phyloP scores from a whole-genome alignment of 805 yeast species.

The Candida mattraensis region DNA sequence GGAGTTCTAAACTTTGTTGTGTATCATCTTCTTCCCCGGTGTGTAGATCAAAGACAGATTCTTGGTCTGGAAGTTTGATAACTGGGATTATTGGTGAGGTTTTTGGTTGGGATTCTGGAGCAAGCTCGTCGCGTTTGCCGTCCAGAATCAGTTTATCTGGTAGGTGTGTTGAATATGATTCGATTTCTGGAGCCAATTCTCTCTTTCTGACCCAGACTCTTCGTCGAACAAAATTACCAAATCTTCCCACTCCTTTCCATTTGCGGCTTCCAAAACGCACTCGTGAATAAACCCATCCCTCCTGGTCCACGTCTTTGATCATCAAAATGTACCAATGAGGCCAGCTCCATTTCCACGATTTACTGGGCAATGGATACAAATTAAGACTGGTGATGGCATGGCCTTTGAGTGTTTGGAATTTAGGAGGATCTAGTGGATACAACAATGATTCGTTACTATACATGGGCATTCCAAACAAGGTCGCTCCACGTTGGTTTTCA shows the following conservation, averaged over 20 bases:
- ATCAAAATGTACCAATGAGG: conserved; percentile 52
- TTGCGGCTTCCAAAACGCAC: conserved; percentile 39
- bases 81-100: no score
- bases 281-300: conserved; percentile 55
- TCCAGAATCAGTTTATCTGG: conserved; percentile 9
- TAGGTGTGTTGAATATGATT: conserved; percentile 1
- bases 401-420: conserved; percentile 46
- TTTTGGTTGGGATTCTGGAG: no score
- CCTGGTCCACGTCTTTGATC: conserved; percentile 57
- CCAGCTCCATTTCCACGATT: conserved; percentile 57
- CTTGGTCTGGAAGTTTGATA: no score
- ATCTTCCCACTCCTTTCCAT: conserved; percentile 52
- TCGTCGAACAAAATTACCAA: conserved; percentile 51
- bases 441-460: conserved; percentile 46
- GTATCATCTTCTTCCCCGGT: no score
- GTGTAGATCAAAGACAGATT: no score
- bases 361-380: conserved; percentile 47
- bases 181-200: conserved; percentile 12
- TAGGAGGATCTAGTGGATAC: conserved; percentile 52
- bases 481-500: conserved; percentile 57
- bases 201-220: conserved; percentile 51
- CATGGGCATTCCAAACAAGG: conserved; percentile 51
- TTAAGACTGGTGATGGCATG: conserved; percentile 30
- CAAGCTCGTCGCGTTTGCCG: background rate
- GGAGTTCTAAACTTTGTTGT: conserved; percentile 1